Base-by-base conservation (phyloP, 768 basidiomycete genomes). In the Kwoniella mangroviensis region DNA sequence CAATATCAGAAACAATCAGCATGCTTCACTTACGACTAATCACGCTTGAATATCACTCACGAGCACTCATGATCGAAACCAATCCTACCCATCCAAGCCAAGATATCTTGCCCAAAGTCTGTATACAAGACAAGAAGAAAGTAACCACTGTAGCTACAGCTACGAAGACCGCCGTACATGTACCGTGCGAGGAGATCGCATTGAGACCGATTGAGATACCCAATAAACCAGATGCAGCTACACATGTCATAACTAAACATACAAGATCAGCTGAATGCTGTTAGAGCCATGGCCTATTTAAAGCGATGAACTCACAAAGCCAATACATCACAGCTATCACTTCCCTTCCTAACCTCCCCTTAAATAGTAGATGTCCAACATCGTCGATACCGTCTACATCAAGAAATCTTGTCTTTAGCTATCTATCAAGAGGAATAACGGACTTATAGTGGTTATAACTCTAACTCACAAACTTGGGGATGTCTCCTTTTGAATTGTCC, bases 81-180 rank as follows among this genome's bases (percentile, higher is more conserved):
- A 62, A 34, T 17, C 69, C 69, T n/a, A 70, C 45, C 69, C 77
- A 79, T 11, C 79, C 79, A 51, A 84, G 62, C 74, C 74, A 81
- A 10, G 78, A 78, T n/a, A 83, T 76, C 22, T 72, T 68, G 45
- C 77, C 79, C 63, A 84, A 75, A 1, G 82, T 82, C n/a, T 75
- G 80, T 21, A 81, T 70, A 15, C 75, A 73, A 10, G 80, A 71
- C 55, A 80, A 42, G 54, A 73, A 63, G 68, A 72, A 69, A 45
- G 66, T 67, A 21, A 79, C 58, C 74, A 83, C 49, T 2, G 79
- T 74, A 21, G 74, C 77, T 57, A 84, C 77, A 6, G 71, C 81
- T 15, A 81, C 81, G 12, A 79, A 85, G 43, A 79, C 81, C 57
- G 80, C 82, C 3, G 83, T 84, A 69, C 84, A 85, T 6, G 83